phyloP scores from a whole-genome alignment of 2,329 filamentous ascomycete species.

The Pseudogymnoascus sp. region DNA sequence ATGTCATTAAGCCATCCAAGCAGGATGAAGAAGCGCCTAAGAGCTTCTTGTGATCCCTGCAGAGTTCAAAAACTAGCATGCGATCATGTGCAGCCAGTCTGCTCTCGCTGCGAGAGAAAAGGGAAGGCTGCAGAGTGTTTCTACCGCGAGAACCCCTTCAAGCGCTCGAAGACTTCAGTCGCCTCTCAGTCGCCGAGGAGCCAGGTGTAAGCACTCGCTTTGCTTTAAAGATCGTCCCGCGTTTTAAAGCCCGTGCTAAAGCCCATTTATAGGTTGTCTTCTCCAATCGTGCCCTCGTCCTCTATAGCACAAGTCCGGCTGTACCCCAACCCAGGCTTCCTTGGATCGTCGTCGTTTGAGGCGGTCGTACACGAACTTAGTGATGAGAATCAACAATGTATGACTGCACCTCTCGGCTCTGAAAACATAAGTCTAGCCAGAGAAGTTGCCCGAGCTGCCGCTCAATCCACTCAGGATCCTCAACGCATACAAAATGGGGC shows the following conservation, averaged over 20 bases:
- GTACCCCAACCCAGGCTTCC: neutral
- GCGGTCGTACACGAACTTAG: neutral
- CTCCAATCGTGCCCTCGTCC: neutral
- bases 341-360: neutral
- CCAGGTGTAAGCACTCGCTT: neutral
- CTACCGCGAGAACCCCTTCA: neutral
- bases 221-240: neutral
- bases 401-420: neutral
- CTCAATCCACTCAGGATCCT: neutral
- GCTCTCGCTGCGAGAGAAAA: neutral
- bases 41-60: neutral
- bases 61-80: neutral
- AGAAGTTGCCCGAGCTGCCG: neutral
- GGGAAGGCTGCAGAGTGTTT: neutral
- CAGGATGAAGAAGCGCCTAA: neutral
- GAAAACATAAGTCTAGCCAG: neutral
- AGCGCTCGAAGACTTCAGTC: neutral
- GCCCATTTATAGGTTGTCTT: neutral
- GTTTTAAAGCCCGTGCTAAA: neutral
- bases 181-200: neutral
- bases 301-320: neutral
- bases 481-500: neutral
- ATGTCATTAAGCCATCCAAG: neutral
- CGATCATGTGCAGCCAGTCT: neutral
- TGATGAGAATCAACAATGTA: neutral